Conservation (phyloP, 2,329 filamentous ascomycete genomes). For the Alternaria sp. region DNA sequence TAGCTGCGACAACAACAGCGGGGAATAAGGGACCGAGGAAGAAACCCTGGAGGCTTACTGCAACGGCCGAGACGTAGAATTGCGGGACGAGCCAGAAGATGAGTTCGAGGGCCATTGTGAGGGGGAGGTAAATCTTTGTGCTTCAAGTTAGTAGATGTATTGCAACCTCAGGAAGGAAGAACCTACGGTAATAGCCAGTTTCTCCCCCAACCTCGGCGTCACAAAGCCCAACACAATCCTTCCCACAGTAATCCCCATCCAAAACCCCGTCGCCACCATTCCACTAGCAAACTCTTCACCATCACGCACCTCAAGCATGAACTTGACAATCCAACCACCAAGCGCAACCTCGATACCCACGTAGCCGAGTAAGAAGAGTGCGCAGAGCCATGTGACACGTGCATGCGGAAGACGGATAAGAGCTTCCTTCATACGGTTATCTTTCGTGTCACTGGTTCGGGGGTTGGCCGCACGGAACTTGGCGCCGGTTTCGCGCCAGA, state of each 20-base stretch:
- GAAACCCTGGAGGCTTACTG: conserved; percentile 77
- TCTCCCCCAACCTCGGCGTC: conserved; percentile 77
- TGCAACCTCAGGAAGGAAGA: background rate
- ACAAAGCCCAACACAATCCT: conserved; percentile 77
- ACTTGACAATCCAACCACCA: conserved; percentile 80
- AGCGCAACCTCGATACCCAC: conserved; percentile 80
- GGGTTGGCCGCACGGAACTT: conserved; percentile 64
- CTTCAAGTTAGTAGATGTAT: background rate
- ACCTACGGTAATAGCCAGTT: conserved; percentile 59
- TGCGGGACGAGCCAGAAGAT: conserved; percentile 83
- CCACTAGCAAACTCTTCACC: conserved; percentile 75
- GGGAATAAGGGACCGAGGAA: conserved; percentile 83
- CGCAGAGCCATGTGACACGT: conserved; percentile 74
- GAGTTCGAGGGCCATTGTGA: conserved; percentile 71
- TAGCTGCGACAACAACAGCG: conserved; percentile 74
- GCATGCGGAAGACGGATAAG: conserved; percentile 57
- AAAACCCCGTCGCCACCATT: conserved; percentile 81
- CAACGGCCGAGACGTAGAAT: conserved; percentile 76
- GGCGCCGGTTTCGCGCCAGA: conserved; percentile 69
- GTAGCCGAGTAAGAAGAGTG: conserved; percentile 79
- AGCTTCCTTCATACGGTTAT: conserved; percentile 62
- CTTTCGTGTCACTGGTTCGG: conserved; percentile 53
- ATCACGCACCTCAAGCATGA: conserved; percentile 81
- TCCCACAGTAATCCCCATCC: conserved; percentile 81
- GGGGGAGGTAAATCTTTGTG: conserved; percentile 67